Base-by-base conservation (phyloP, 1,284 basidiomycete genomes). In the Erythrobasidium hasegawianum region DNA sequence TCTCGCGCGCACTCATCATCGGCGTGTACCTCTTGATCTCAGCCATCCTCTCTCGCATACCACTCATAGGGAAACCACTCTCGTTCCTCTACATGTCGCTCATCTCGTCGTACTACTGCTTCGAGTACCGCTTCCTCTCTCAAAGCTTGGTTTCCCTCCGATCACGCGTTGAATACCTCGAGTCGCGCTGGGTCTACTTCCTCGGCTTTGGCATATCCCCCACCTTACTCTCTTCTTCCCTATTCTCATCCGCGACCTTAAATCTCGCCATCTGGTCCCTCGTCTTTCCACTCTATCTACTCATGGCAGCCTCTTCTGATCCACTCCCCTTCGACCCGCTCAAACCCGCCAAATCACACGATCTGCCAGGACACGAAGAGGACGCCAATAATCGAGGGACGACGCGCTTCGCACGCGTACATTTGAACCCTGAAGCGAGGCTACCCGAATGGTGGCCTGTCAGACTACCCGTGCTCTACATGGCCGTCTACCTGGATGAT, bases 171-270 rank as follows among this genome's bases (percentile, higher is more conserved):
- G 79, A 86, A 57, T 83, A 87, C 74, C 79, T 90, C 18, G 89
- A 91, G 78, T 88, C 90, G 76, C 83, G 88, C 53, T 91, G 89
- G 89, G 83, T 86, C 1, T 91, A 90, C 76, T 89, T 86, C 74
- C 81, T 90, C 66, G 86, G 87, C 7, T 91, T 90, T 69, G 89
- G 89, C 82, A 74, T 60, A n/a, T 64, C 27, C 57, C 70, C 62
- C 18, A 54, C 43, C 1, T 24, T 54, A 50, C 33, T 67, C 50
- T 61, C 71, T 5, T 72, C 65, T 59, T 69, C 68, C 68, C 52
- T 69, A 11, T 40, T 27, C 43, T 56, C 41, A 45, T 56, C 33
- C 29, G 47, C 53, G n/a, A 60, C 52, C 10, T n/a, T 87, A 16
- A 90, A 87, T 72, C 86, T 84, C 22, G 86, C 86, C 7, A 75